phyloP scores from a whole-genome alignment of 176 grass and related monocot genomes.

The Oropetium thomaeum region DNA sequence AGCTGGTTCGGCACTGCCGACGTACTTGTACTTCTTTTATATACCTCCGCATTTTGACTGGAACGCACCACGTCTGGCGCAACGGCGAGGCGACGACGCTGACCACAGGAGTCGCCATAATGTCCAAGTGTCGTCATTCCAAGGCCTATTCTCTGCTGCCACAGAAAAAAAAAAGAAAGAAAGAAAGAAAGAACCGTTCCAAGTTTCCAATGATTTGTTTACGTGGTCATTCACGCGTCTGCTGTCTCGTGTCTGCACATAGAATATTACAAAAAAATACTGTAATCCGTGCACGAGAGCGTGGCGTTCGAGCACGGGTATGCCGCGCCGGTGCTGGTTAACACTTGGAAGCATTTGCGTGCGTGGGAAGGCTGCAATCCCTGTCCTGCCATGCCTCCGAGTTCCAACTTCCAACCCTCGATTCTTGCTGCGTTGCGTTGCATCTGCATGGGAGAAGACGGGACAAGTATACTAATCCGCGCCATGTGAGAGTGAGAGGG shows the following conservation, averaged over 20 bases:
- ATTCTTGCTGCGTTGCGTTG: background rate
- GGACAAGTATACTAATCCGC: slow-evolving; percentile 32
- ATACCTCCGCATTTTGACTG: slow-evolving; percentile 15
- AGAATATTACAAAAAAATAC: too few species aligned
- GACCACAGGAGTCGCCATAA: background rate
- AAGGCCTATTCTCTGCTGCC: background rate
- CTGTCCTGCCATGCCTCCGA: slow-evolving; percentile 35
- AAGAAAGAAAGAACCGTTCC: background rate
- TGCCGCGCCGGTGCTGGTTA: slow-evolving; percentile 7
- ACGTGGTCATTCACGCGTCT: background rate
- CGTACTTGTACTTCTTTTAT: slow-evolving; percentile 18
- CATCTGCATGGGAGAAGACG: background rate
- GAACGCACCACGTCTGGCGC: slow-evolving; percentile 4
- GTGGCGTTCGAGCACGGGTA: slow-evolving; percentile 23
- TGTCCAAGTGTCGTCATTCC: background rate
- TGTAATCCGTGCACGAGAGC: slow-evolving; percentile 22
- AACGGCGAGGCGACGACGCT: slow-evolving; percentile 20
- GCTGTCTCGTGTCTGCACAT: background rate
- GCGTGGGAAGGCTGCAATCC: slow-evolving; percentile 45
- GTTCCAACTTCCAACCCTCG: slow-evolving; percentile 29
- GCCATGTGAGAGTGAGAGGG: slow-evolving; percentile 21
- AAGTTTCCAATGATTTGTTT: slow-evolving; percentile 27
- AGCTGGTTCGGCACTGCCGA: slow-evolving; percentile 43
- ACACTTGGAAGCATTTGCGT: slow-evolving; percentile 49
- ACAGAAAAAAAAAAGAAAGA: too few species aligned